Evolutionary conservation across 2,329 filamentous ascomycete genomes (phyloP).

Genomic region (Trichoderma sp.): DNA sequence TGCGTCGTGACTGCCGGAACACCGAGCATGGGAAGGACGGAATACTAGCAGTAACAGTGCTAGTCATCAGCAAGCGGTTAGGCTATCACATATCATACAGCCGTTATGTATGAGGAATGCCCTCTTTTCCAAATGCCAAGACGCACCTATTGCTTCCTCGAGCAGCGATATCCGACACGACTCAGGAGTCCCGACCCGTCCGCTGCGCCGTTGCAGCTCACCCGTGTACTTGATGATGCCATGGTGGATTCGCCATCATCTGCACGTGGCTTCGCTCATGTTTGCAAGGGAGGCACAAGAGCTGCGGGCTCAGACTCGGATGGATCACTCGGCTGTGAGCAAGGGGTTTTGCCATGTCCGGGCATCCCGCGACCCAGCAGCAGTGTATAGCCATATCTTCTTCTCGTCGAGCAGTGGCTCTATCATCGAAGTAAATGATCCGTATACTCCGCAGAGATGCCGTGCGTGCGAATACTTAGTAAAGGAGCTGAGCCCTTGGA

Average conservation of each 20-base stretch:
- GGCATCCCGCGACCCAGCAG: constrained; percentile 9
- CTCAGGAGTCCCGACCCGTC: constrained; percentile 9
- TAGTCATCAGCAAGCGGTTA: not conserved
- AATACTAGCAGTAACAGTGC: not conserved
- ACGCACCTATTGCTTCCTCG: not conserved
- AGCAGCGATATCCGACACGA: not conserved
- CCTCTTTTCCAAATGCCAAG: not conserved
- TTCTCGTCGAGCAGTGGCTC: not conserved
- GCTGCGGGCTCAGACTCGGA: not conserved
- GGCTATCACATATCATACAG: constrained; percentile 28
- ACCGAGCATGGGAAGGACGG: not conserved
- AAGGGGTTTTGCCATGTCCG: constrained; percentile 11
- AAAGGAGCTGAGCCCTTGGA: not conserved
- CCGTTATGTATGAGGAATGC: not conserved
- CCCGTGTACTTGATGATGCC: constrained; percentile 12
- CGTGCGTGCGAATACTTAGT: not conserved
- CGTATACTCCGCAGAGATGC: not conserved
- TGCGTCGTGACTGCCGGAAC: constrained; percentile 8
- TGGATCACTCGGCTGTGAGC: not conserved
- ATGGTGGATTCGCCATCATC: constrained; percentile 12
- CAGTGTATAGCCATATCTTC: not conserved
- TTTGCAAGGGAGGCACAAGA: constrained; percentile 8
- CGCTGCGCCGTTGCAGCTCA: constrained; percentile 23
- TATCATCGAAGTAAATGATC: not conserved
- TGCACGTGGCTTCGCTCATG: constrained; percentile 25